These are phyloP conservation scores for Dentipellis sp. DNA, from an alignment of 768 basidiomycete species.

Conservation along the genomic window DNA sequence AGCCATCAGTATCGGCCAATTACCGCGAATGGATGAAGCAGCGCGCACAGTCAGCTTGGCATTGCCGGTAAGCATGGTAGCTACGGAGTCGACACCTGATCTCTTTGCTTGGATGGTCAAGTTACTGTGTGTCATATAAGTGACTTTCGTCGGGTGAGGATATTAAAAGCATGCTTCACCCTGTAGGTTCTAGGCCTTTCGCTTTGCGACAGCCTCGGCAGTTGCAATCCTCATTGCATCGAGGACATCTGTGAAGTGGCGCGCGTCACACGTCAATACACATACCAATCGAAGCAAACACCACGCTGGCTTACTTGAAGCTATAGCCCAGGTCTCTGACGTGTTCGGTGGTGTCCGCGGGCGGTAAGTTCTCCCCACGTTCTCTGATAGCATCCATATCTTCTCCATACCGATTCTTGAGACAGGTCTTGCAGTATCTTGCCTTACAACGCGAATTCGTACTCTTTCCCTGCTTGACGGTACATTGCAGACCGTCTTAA, in stretches of 20 bases:
- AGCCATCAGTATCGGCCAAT: neutral
- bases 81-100: conserved; percentile 28
- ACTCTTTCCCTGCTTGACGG: conserved; percentile 18
- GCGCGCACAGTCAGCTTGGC: conserved; percentile 23
- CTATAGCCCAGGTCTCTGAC: conserved; percentile 27
- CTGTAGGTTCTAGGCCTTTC: conserved; percentile 48
- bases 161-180: conserved; percentile 29
- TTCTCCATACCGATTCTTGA: conserved; percentile 60
- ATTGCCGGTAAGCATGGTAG: conserved; percentile 26
- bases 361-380: conserved; percentile 3
- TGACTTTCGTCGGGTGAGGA: too few relatives aligned
- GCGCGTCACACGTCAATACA: neutral
- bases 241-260: conserved; percentile 47
- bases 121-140: conserved; percentile 21
- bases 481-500: conserved; percentile 30
- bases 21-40: conserved; percentile 5
- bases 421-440: conserved; percentile 57
- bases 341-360: conserved; percentile 20
- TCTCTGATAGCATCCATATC: conserved; percentile 33
- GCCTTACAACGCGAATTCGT: conserved; percentile 36
- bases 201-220: conserved; percentile 58
- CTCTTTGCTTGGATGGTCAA: conserved; percentile 28
- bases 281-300: neutral
- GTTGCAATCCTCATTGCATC: conserved; percentile 58
- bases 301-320: conserved; percentile 37